Evolutionary conservation across 768 basidiomycete species (phyloP).

Genomic region (Chiua virens): DNA sequence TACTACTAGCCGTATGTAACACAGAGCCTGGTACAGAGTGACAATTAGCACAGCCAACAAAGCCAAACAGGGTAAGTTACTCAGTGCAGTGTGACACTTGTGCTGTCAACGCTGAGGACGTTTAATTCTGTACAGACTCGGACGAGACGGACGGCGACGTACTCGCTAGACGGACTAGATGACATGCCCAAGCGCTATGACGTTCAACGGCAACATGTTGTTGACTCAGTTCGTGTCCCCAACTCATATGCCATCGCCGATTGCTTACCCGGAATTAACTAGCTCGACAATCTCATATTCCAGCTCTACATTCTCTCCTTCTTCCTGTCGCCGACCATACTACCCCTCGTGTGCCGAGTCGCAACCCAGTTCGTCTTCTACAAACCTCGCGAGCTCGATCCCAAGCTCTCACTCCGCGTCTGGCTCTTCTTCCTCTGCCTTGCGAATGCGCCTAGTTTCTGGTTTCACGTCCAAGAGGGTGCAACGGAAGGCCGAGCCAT

Average conservation of each 20-base stretch:
- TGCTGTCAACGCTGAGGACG: background rate
- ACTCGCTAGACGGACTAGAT: conserved; percentile 27
- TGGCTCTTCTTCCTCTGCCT: conserved; percentile 59
- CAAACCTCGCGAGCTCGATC: conserved; percentile 65
- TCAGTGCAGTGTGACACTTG: background rate
- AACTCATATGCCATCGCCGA: background rate
- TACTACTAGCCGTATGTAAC: no score
- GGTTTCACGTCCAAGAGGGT: conserved; percentile 56
- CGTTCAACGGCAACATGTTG: conserved; percentile 70
- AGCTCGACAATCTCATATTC: conserved; percentile 73
- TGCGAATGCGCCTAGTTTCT: conserved; percentile 60
- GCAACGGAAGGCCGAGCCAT: conserved; percentile 58
- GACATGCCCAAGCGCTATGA: conserved; percentile 62
- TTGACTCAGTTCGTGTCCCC: conserved; percentile 54
- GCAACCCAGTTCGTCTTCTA: conserved; percentile 64
- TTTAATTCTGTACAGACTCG: background rate
- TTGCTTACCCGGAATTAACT: conserved; percentile 9
- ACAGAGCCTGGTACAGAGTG: no score
- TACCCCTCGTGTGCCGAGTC: conserved; percentile 42
- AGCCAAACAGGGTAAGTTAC: conserved; percentile 24
- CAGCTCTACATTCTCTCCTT: conserved; percentile 76
- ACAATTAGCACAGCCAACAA: no score
- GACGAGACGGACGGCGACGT: conserved; percentile 15
- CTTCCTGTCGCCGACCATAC: conserved; percentile 68
- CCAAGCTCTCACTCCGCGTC: conserved; percentile 64